Percentiles rank a stretch among this genome's conserved stretches.
Evolutionary conservation across 441 rosid genomes (phyloP).

Genomic region (Sinapis alba): DNA sequence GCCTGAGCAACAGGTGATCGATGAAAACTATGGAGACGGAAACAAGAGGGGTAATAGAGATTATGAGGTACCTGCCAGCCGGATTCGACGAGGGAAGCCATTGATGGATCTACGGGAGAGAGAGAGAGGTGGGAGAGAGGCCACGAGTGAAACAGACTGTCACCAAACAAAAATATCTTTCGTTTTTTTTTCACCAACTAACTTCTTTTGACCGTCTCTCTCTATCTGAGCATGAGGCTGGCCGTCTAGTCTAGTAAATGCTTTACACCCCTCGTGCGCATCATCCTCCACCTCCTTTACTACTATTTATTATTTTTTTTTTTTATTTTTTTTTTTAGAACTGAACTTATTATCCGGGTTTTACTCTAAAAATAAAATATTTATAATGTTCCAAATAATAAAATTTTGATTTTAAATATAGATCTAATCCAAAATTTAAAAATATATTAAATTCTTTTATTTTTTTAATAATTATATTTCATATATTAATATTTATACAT

Average conservation of each 20-base stretch:
- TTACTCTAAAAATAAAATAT: no score
- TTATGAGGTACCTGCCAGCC: slow-evolving; percentile 75
- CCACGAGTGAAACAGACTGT: slow-evolving; percentile 39
- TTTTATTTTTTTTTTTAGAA: neutral
- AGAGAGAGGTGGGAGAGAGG: slow-evolving; percentile 29
- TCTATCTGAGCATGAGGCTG: neutral
- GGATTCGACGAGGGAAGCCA: slow-evolving; percentile 73
- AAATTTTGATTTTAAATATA: no score
- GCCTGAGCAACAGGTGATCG: neutral
- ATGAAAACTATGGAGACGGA: neutral
- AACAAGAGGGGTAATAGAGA: neutral
- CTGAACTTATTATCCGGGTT: no score
- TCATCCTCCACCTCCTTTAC: slow-evolving; percentile 8
- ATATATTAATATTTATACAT: no score
- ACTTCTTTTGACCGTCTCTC: neutral
- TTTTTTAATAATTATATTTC: no score
- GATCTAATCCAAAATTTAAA: no score
- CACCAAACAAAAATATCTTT: neutral
- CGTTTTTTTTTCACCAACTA: neutral
- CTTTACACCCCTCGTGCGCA: slow-evolving; percentile 35
- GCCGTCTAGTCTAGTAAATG: slow-evolving; percentile 11
- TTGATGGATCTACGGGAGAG: slow-evolving; percentile 36
- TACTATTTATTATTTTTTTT: no score
- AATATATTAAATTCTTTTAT: no score
- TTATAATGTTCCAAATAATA: no score